These are phyloP conservation scores for Euclidium syriacum DNA, from an alignment of 345 rosid genomes.

Conservation along the genomic window DNA sequence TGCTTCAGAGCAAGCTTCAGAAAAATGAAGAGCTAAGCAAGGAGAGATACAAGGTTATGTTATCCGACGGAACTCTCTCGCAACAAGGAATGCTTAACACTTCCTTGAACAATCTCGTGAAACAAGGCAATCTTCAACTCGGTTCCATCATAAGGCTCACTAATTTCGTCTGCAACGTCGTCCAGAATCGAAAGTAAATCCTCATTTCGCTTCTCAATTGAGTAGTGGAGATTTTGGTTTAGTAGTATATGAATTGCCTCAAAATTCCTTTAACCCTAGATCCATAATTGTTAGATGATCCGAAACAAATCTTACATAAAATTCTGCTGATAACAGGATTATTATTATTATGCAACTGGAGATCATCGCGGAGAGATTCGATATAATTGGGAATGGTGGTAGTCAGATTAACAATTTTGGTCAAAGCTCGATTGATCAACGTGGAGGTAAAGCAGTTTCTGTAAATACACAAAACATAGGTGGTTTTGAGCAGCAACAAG, in stretches of 20 bases:
- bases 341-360: slow-evolving; percentile 59
- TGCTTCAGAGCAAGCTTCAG: slow-evolving; percentile 43
- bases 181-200: slow-evolving; percentile 61
- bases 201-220: background rate
- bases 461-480: slow-evolving; percentile 31
- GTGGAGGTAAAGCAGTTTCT: slow-evolving; percentile 23
- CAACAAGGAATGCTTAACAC: slow-evolving; percentile 78
- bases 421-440: slow-evolving; percentile 34
- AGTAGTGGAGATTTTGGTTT: too few relatives aligned
- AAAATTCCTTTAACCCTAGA: background rate
- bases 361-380: slow-evolving; percentile 38
- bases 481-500: slow-evolving; percentile 42
- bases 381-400: slow-evolving; percentile 50
- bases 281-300: background rate
- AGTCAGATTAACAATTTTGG: slow-evolving; percentile 27
- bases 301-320: background rate
- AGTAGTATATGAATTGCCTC: background rate
- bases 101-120: slow-evolving; percentile 46
- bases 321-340: slow-evolving; percentile 45
- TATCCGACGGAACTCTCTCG: slow-evolving; percentile 57
- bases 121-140: slow-evolving; percentile 42
- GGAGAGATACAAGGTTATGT: slow-evolving; percentile 46
- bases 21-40: slow-evolving; percentile 20
- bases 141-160: slow-evolving; percentile 59
- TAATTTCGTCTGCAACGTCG: slow-evolving; percentile 48